Conservation (phyloP, 2,329 filamentous ascomycete species). For the Fusarium sp. region DNA sequence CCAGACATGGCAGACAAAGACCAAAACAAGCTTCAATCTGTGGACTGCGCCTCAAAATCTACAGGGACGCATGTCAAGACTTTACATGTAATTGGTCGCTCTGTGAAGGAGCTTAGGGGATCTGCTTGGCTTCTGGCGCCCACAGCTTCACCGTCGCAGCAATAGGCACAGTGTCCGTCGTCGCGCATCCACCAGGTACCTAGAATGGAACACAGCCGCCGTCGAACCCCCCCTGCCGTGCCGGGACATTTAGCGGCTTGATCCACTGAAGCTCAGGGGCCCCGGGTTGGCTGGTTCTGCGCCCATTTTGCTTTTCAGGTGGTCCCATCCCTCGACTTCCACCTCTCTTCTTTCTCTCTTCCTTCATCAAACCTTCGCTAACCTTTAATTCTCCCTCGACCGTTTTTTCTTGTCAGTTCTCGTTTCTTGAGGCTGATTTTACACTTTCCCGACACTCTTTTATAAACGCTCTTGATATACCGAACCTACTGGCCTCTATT, state of each 20-base stretch:
- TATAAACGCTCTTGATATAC: constrained; percentile 26
- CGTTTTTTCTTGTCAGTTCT: constrained; percentile 38
- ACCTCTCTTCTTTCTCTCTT: constrained; percentile 25
- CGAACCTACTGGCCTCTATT: constrained; percentile 17
- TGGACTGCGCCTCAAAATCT: constrained; percentile 38
- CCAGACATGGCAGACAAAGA: constrained; percentile 2
- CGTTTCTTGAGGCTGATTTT: constrained; percentile 39
- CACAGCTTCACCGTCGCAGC: constrained; percentile 14
- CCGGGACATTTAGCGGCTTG: constrained; percentile 31
- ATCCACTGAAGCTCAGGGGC: constrained; percentile 24
- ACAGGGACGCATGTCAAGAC: constrained; percentile 15
- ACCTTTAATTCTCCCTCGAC: constrained; percentile 39
- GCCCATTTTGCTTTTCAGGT: constrained; percentile 36
- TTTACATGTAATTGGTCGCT: constrained; percentile 17
- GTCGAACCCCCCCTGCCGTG: constrained; percentile 19
- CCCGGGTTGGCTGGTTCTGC: neutral
- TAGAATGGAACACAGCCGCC: constrained; percentile 24
- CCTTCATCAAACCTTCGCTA: constrained; percentile 40
- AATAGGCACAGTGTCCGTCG: constrained; percentile 18
- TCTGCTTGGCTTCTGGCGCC: constrained; percentile 14
- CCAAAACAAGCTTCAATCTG: constrained; percentile 43
- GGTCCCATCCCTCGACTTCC: constrained; percentile 31
- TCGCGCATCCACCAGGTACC: neutral
- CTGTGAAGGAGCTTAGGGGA: constrained; percentile 8
- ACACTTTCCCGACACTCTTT: constrained; percentile 47